Evolutionary conservation across 2,329 filamentous ascomycete genomes (phyloP).

Genomic region (Aspergillus phoenicis): DNA sequence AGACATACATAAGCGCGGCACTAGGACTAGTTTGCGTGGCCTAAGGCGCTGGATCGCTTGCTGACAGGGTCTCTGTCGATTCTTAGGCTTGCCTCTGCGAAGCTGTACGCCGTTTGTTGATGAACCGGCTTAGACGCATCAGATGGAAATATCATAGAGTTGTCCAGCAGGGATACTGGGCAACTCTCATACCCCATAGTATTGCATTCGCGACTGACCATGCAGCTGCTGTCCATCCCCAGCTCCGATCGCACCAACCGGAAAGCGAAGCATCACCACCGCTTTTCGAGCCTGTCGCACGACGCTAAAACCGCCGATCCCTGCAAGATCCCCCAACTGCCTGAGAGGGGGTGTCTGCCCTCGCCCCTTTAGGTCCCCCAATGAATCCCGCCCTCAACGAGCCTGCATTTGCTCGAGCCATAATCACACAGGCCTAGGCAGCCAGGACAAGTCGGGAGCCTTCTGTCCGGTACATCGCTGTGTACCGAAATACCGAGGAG

Average conservation of each 20-base stretch:
- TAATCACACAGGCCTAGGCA: slow-evolving; percentile 1
- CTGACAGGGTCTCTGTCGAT: not conserved
- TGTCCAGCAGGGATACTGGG: not conserved
- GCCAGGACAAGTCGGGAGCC: not conserved
- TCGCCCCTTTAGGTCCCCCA: slow-evolving; percentile 4
- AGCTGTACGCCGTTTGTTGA: too few species aligned
- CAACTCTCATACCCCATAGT: not conserved
- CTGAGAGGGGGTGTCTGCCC: not conserved
- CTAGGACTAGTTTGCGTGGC: not conserved
- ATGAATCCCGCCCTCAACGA: not conserved
- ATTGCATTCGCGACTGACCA: not conserved
- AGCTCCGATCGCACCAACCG: not conserved
- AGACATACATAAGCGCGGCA: slow-evolving; percentile 5
- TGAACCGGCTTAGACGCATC: not conserved
- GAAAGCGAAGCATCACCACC: not conserved
- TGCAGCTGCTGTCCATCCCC: slow-evolving; percentile 1
- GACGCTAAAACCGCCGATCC: slow-evolving; percentile 5
- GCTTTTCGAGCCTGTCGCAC: slow-evolving; percentile 1
- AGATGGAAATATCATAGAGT: not conserved
- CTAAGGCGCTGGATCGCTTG: not conserved
- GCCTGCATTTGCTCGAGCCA: not conserved
- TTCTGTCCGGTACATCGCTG: not conserved
- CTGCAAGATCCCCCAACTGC: slow-evolving; percentile 4
- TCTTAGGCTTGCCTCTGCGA: not conserved
- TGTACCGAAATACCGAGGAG: not conserved